Evolutionary conservation across 768 basidiomycete genomes (phyloP).

Genomic region (Amanita jacksonii): DNA sequence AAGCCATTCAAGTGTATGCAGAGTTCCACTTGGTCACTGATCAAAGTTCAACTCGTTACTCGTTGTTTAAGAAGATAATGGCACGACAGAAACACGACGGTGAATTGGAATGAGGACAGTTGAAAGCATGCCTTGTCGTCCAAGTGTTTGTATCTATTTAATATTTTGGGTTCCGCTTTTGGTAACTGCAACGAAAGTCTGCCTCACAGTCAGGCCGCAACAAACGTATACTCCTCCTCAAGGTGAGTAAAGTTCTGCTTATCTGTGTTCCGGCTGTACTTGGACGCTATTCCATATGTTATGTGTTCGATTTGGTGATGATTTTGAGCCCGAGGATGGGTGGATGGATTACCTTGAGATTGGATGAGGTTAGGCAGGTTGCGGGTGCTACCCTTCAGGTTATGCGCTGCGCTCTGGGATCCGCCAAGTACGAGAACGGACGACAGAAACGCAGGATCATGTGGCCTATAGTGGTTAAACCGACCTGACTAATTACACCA

Average conservation of each 20-base stretch:
- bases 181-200: background rate
- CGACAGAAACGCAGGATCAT: constrained; percentile 9
- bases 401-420: too few species aligned
- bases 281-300: background rate
- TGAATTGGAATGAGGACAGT: background rate
- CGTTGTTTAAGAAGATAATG: too few species aligned
- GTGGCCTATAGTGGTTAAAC: constrained; percentile 13
- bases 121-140: background rate
- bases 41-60: too few species aligned
- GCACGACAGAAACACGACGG: too few species aligned
- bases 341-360: constrained; percentile 27
- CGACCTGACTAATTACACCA: constrained; percentile 13
- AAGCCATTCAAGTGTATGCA: too few species aligned
- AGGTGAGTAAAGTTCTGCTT: constrained; percentile 44
- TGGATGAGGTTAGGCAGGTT: constrained; percentile 38
- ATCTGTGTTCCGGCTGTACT: constrained; percentile 9
- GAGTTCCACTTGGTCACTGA: too few species aligned
- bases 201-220: constrained; percentile 17
- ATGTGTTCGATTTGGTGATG: background rate
- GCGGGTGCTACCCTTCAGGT: too few species aligned
- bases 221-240: constrained; percentile 47
- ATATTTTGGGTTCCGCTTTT: constrained; percentile 15
- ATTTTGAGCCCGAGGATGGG: constrained; percentile 19
- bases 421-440: too few species aligned
- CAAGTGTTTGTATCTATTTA: constrained; percentile 17